phyloP scores from a whole-genome alignment of 2,329 filamentous ascomycete species.

The Fusarium buxicola region DNA sequence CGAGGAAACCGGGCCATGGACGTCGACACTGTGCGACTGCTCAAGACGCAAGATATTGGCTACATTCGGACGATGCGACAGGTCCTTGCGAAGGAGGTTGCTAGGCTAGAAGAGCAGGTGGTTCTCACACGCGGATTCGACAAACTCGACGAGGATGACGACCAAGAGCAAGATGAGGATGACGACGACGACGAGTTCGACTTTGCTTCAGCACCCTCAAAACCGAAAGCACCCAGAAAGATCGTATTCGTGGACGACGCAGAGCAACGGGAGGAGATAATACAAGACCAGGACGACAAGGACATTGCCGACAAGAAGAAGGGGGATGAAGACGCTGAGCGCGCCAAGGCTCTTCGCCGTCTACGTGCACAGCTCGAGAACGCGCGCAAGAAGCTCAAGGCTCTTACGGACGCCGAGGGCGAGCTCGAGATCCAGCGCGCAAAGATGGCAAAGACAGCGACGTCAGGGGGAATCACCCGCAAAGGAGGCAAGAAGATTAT shows the following conservation, averaged over 20 bases:
- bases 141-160: conserved; percentile 51
- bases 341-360: conserved; percentile 57
- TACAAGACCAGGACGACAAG: conserved; percentile 47
- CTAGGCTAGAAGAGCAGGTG: conserved; percentile 64
- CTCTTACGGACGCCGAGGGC: conserved; percentile 66
- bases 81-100: conserved; percentile 68
- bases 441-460: conserved; percentile 74
- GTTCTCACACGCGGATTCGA: conserved; percentile 57
- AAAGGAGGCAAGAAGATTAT: conserved; percentile 69
- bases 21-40: conserved; percentile 68
- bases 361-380: conserved; percentile 62
- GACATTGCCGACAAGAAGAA: conserved; percentile 42
- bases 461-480: conserved; percentile 69
- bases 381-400: conserved; percentile 65
- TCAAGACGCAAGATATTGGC: conserved; percentile 76
- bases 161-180: conserved; percentile 48
- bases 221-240: conserved; percentile 56
- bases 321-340: conserved; percentile 52
- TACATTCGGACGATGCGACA: conserved; percentile 74
- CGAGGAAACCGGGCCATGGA: conserved; percentile 67
- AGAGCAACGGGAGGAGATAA: conserved; percentile 50
- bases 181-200: conserved; percentile 51
- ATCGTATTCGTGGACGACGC: conserved; percentile 64
- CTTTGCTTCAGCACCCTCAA: conserved; percentile 44
- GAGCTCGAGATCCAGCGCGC: conserved; percentile 69